Base-by-base conservation (phyloP, 352 stramenopile genomes). In the Peronospora belbahrii region DNA sequence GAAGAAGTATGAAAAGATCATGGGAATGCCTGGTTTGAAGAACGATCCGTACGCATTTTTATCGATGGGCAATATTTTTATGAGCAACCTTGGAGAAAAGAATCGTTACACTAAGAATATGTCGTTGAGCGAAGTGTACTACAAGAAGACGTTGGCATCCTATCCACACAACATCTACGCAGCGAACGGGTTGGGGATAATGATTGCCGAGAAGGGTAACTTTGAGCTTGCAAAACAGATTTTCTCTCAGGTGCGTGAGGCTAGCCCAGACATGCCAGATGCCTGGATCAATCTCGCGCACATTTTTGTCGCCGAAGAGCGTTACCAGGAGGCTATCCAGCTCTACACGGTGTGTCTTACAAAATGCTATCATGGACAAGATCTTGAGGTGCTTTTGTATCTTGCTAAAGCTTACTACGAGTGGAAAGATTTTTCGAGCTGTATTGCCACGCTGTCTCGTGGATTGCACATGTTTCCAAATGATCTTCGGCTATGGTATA, bases 21-120 rank as follows among this genome's bases (percentile, higher is more conserved):
- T 98, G 73, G 85, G 90, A 22, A 96, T 98, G 62, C 85, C 93
- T n/a, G 94, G 92, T 50, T 62, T 97, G 24, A 95, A 95, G 48
- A 96, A 97, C 43, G 93, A 98, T 60, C 84, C 93, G 18, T 98
- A 98, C 69, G 91, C 95, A 7, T 95, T 97, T 65, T 68, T 98
- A 14, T 96, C 88, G 17, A 88, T 98, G 70, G 95, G 94, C 35
- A 98, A 98, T 49, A 97, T 98, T 48, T 98, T 98, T 62, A 98
- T 98, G 82, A 96, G 86, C 61, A 98, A 98, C 62, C 70, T 98
- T 6, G 88, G 95, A 22, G 90, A 95, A 31, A 95, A 95, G 37
- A 87, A 94, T 37, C 88, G 94, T 5, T 98, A 98, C 74, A 88
- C 83, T 17, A 98, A 98, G 66, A 96, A 98, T 72, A 91, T 98